These are phyloP conservation scores for Hydnum rufescens DNA, from an alignment of 768 basidiomycete genomes.

Conservation along the genomic window DNA sequence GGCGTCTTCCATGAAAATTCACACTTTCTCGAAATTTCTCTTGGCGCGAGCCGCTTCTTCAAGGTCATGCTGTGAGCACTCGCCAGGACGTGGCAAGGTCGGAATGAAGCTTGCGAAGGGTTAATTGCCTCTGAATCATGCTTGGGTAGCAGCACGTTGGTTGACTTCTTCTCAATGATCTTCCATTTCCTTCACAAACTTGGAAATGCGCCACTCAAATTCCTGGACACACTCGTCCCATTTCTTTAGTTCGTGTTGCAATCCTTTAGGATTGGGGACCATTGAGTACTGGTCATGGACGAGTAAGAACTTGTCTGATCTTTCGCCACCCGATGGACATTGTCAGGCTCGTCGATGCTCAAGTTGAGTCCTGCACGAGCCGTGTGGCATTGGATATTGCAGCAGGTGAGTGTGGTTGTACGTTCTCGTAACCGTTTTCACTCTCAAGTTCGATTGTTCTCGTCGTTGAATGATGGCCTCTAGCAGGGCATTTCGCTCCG, in stretches of 20 bases:
- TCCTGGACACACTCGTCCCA: constrained; percentile 21
- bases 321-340: constrained; percentile 6
- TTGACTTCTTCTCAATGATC: constrained; percentile 44
- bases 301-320: not conserved
- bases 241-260: constrained; percentile 40
- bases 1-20: not conserved
- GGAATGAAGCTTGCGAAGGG: constrained; percentile 42
- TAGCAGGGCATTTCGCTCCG: constrained; percentile 38
- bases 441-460: constrained; percentile 40
- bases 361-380: constrained; percentile 40
- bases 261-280: constrained; percentile 26
- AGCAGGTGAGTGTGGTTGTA: constrained; percentile 30
- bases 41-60: constrained; percentile 71
- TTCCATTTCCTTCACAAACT: not conserved
- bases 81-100: constrained; percentile 48
- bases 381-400: constrained; percentile 34
- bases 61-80: constrained; percentile 63
- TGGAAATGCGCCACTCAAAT: not conserved
- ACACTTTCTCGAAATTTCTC: constrained; percentile 69
- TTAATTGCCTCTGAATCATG: constrained; percentile 67
- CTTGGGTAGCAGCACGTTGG: constrained; percentile 42
- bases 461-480: constrained; percentile 39
- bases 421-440: constrained; percentile 32
- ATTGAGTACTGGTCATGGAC: not conserved
- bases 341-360: constrained; percentile 38